A percentile compares a stretch with the other conserved stretches of the same genome.
Evolutionary conservation across 768 basidiomycete genomes (phyloP).

Genomic region (Agrocybe praecox): DNA sequence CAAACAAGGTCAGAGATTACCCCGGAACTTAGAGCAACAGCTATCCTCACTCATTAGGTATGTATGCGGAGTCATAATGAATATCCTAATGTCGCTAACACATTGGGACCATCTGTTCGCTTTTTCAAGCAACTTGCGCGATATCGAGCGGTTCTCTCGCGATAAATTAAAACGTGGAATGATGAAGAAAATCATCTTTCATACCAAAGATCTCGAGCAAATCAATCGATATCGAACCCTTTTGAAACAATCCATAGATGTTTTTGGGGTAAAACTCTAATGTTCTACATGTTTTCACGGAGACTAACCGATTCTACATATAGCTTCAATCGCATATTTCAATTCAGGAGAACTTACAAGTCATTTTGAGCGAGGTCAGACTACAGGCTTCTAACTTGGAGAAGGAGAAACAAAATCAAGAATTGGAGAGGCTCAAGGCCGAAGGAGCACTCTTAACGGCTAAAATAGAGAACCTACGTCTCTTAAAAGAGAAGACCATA

Average conservation of each 20-base stretch:
- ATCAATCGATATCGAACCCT: constrained; percentile 5
- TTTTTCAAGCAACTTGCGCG: background rate
- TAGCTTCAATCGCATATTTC: constrained; percentile 7
- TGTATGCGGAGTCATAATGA: background rate
- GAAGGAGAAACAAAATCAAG: background rate
- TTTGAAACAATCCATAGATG: constrained; percentile 8
- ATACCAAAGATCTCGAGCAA: constrained; percentile 1
- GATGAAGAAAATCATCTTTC: constrained; percentile 6
- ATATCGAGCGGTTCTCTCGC: constrained; percentile 1
- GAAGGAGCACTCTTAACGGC: background rate
- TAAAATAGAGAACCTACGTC: background rate
- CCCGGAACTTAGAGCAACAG: background rate
- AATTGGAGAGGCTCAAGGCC: background rate
- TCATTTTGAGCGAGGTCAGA: background rate
- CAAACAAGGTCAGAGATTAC: background rate
- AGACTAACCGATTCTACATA: no score
- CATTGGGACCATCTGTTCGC: no score
- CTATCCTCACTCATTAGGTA: background rate
- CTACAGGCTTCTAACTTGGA: background rate
- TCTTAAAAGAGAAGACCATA: constrained; percentile 2
- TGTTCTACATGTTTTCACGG: background rate
- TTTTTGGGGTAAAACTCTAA: constrained; percentile 2
- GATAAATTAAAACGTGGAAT: constrained; percentile 1
- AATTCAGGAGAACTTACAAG: constrained; percentile 5
- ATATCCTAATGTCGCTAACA: no score